A percentile compares a stretch with the other conserved stretches of the same genome.
phyloP scores from a whole-genome alignment of 495 filamentous ascomycete species.

The Penicillium salamii region DNA sequence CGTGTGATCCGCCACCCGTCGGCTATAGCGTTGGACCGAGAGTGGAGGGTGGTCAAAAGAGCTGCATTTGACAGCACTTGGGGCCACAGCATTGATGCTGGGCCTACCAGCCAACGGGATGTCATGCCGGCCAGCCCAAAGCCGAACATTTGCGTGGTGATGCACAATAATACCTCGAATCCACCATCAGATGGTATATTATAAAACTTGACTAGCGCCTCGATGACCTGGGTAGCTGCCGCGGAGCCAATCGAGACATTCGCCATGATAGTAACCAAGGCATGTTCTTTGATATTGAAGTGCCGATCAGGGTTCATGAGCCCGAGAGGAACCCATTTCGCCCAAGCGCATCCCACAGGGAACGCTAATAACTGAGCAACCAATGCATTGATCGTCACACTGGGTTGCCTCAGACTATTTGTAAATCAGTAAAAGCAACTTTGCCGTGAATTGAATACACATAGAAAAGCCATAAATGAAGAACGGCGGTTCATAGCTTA shows the following conservation, averaged over 20 bases:
- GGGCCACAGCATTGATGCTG: conserved; percentile 91
- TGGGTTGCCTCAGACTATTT: conserved; percentile 52
- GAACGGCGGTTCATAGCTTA: too few species aligned
- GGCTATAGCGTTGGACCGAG: conserved; percentile 72
- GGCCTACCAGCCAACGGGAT: conserved; percentile 60
- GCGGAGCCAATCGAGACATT: conserved; percentile 60
- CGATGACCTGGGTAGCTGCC: conserved; percentile 66
- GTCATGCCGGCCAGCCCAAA: conserved; percentile 69
- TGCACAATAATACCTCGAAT: conserved; percentile 64
- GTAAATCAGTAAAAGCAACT: too few species aligned
- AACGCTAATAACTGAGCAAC: conserved; percentile 71
- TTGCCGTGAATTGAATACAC: too few species aligned
- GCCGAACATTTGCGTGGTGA: conserved; percentile 71
- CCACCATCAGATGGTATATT: conserved; percentile 62
- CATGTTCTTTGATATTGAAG: conserved; percentile 81
- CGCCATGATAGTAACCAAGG: conserved; percentile 73
- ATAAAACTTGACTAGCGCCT: conserved; percentile 67
- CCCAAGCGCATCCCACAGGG: conserved; percentile 63
- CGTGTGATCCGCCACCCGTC: conserved; percentile 82
- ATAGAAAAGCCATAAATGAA: too few species aligned
- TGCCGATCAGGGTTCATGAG: conserved; percentile 64
- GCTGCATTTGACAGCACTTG: conserved; percentile 82
- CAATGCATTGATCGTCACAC: conserved; percentile 63
- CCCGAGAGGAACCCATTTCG: conserved; percentile 51
- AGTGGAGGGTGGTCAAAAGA: conserved; percentile 83